Evolutionary conservation across 805 yeast species (phyloP).

Genomic region (Pichia manshurica): DNA sequence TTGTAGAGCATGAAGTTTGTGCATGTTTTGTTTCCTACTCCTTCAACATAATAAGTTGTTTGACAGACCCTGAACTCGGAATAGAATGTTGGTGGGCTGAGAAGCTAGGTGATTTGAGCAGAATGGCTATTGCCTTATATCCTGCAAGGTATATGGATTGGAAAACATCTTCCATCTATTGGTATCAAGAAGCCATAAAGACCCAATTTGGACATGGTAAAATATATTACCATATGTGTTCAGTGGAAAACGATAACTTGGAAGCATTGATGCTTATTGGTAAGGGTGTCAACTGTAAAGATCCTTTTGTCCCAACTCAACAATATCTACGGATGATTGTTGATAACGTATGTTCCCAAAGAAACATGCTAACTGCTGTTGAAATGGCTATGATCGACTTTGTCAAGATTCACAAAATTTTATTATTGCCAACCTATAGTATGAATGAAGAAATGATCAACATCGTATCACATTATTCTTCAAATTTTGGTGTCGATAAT

Average conservation of each 20-base stretch:
- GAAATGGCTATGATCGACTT: slow-evolving; percentile 58
- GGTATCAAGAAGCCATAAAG: slow-evolving; percentile 73
- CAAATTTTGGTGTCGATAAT: slow-evolving; percentile 63
- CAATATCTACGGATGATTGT: slow-evolving; percentile 73
- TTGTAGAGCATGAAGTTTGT: slow-evolving; percentile 69
- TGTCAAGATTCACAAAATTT: slow-evolving; percentile 62
- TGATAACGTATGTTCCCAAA: slow-evolving; percentile 67
- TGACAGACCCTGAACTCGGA: slow-evolving; percentile 49
- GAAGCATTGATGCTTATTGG: slow-evolving; percentile 79
- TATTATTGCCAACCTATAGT: slow-evolving; percentile 53
- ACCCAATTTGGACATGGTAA: slow-evolving; percentile 80
- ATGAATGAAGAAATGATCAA: slow-evolving; percentile 50
- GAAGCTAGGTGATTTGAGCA: slow-evolving; percentile 75
- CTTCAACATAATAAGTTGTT: slow-evolving; percentile 51
- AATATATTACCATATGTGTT: slow-evolving; percentile 80
- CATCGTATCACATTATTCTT: slow-evolving; percentile 57
- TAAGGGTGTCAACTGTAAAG: slow-evolving; percentile 71
- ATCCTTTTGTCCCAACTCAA: slow-evolving; percentile 78
- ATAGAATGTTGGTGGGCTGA: slow-evolving; percentile 79
- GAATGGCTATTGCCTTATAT: slow-evolving; percentile 84
- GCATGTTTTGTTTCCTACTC: slow-evolving; percentile 70
- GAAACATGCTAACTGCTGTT: slow-evolving; percentile 51
- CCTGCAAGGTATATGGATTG: slow-evolving; percentile 79
- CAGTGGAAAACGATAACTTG: slow-evolving; percentile 71
- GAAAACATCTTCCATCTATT: slow-evolving; percentile 75